phyloP scores from a whole-genome alignment of 1,139 yeast species.

The Taphrina wiesneri region DNA sequence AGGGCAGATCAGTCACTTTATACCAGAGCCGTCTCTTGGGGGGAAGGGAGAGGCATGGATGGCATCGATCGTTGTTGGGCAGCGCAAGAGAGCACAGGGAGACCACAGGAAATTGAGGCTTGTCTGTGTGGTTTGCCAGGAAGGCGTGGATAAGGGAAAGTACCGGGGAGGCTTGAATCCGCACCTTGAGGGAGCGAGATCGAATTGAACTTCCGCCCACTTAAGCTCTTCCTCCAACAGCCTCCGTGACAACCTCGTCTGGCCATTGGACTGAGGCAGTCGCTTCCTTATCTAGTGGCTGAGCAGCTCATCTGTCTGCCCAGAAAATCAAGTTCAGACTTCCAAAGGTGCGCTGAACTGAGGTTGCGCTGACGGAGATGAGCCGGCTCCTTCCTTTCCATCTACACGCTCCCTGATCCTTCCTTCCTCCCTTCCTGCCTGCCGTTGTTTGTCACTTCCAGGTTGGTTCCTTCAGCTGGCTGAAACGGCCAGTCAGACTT shows the following conservation, averaged over 20 bases:
- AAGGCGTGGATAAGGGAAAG: not conserved
- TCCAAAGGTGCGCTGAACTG: no score
- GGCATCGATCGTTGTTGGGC: no score
- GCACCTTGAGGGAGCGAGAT: not conserved
- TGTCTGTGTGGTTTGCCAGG: not conserved
- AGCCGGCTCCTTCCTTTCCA: no score
- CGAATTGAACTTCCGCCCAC: not conserved
- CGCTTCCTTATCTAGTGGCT: constrained; percentile 2
- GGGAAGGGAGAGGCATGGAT: not conserved
- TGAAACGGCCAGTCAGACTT: no score
- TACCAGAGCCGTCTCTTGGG: not conserved
- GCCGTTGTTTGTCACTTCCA: no score
- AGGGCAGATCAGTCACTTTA: not conserved
- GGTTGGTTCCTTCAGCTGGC: no score
- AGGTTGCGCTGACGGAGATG: no score
- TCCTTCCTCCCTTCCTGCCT: no score
- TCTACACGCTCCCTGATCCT: no score
- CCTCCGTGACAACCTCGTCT: not conserved
- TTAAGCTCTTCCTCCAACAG: not conserved
- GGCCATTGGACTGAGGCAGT: not conserved
- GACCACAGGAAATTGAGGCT: no score
- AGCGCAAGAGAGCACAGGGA: no score
- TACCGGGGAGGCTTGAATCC: not conserved
- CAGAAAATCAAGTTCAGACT: no score
- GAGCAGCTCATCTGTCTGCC: not conserved